Conservation (phyloP, 192 early-diverging fungal species). For the Neocallimastix lanati region DNA sequence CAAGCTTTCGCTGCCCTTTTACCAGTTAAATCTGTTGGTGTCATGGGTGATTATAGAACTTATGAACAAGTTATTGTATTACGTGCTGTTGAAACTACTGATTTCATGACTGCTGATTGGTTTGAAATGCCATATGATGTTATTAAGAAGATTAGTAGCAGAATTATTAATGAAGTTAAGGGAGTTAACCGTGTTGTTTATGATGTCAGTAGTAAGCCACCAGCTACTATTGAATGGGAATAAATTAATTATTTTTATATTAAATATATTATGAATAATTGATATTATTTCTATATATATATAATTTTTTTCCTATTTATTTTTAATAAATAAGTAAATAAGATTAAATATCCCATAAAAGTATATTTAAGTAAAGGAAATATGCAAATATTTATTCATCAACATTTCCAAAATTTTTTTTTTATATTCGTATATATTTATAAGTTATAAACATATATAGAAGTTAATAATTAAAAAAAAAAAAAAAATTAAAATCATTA, state of each 20-base stretch:
- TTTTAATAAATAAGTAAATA: too few species aligned
- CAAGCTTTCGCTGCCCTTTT: constrained; percentile 95
- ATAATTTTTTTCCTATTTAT: too few species aligned
- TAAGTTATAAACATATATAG: too few species aligned
- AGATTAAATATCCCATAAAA: too few species aligned
- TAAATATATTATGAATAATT: too few species aligned
- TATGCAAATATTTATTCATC: too few species aligned
- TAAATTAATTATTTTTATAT: constrained; percentile 17
- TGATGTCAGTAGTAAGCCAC: constrained; percentile 93
- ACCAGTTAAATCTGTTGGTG: constrained; percentile 88
- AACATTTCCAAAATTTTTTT: too few species aligned
- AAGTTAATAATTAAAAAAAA: too few species aligned
- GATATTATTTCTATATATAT: too few species aligned
- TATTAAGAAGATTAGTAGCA: constrained; percentile 77
- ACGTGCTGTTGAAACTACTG: constrained; percentile 84
- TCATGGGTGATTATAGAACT: constrained; percentile 97
- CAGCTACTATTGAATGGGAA: constrained; percentile 96
- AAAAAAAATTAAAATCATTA: too few species aligned
- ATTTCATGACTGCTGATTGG: constrained; percentile 98
- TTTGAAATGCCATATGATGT: constrained; percentile 74
- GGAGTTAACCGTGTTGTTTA: constrained; percentile 96
- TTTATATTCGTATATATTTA: too few species aligned
- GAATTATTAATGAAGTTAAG: constrained; percentile 97
- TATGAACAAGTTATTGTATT: constrained; percentile 98
- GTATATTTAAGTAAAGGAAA: too few species aligned